Base-by-base conservation (phyloP, 805 yeast species). In the Teunomyces stri region DNA sequence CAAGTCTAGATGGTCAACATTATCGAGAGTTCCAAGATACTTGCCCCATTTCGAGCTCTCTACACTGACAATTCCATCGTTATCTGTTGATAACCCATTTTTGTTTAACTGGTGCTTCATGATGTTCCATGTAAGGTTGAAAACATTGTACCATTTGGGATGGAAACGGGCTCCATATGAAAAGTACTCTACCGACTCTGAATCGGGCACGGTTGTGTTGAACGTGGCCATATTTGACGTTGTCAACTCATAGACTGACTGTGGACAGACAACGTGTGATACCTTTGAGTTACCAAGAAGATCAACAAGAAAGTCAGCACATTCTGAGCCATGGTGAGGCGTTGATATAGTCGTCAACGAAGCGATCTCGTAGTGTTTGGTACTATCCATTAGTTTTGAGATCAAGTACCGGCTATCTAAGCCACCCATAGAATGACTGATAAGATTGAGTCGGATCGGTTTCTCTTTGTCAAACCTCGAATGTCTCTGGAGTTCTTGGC, bases 401-500 rank as follows among this genome's bases (percentile, higher is more conserved):
- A 89, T 86, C 53, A 91, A 64, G 60, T 82, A 88, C 44, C 97
- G 69, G 29, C 90, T 80, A 59, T 91, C 97, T 27, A 90, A 68
- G 0, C 97, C 97, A 4, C 97, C 97, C 97, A 90, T 89, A 0
- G 96, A 89, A 61, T 90, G 97, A 5, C 94, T 94, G 21, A 90
- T 74, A 38, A 90, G 62, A 58, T 91, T 91, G 12, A 90, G 74
- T 49, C 81, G 82, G 16, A 81, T 52, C 3, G 68, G 64, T 21
- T 57, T 59, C 10, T 57, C 52, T 2, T 9, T 9, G 5, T 7
- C 40, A 42, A 13, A 46, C 43, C 28, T 50, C 43, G 28, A 49
- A 55, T 45, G 51, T 53, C 36, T 6, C 33, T 60, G 49, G 7
- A 61, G 43, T 30, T 41, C 35, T 40, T 52, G 34, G 41, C 69